These are phyloP conservation scores for Phanerochaete carnosa DNA, from an alignment of 768 basidiomycete species.

Conservation along the genomic window DNA sequence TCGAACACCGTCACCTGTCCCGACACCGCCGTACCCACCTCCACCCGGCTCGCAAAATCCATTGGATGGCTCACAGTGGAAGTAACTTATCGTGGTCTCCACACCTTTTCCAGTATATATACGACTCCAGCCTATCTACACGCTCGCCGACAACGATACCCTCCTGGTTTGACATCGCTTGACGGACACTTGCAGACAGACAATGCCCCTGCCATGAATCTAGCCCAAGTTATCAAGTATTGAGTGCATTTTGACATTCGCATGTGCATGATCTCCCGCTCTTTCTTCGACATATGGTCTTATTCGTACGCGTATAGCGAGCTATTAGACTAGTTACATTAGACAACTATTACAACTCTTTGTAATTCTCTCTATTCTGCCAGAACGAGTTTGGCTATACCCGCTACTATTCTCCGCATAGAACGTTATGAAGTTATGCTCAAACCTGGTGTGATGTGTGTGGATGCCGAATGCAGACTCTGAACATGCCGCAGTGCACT, in stretches of 20 bases:
- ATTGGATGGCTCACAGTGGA: constrained; percentile 15
- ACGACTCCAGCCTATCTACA: constrained; percentile 18
- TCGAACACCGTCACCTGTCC: constrained; percentile 42
- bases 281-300: neutral
- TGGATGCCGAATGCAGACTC: neutral
- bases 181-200: constrained; percentile 16
- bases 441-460: neutral
- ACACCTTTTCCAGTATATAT: neutral
- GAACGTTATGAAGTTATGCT: neutral
- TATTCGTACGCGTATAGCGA: constrained; percentile 8
- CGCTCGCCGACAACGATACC: constrained; percentile 15
- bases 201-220: constrained; percentile 15
- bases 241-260: constrained; percentile 4
- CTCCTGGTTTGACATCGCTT: constrained; percentile 6
- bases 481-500: neutral
- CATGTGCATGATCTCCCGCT: neutral
- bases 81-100: constrained; percentile 6
- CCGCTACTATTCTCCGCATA: neutral
- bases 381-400: neutral
- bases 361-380: constrained; percentile 9
- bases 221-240: constrained; percentile 12
- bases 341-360: constrained; percentile 12
- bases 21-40: constrained; percentile 22
- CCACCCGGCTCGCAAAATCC: constrained; percentile 16
- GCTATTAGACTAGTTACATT: constrained; percentile 10